phyloP scores from a whole-genome alignment of 2,329 filamentous ascomycete genomes.

The Curvularia lunata region DNA sequence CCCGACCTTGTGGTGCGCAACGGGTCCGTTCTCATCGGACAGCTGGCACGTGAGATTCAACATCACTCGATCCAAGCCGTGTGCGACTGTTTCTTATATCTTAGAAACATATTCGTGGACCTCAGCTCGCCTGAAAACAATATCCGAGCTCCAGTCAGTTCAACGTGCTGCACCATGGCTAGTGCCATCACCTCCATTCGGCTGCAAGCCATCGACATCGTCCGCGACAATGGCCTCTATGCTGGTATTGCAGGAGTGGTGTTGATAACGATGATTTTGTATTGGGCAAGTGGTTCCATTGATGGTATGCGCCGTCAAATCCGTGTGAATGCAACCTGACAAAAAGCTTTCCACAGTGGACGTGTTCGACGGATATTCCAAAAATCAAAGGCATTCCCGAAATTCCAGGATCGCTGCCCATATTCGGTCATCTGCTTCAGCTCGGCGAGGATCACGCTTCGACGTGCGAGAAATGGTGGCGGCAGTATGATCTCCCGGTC shows the following conservation, averaged over 20 bases:
- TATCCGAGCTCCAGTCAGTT: not conserved
- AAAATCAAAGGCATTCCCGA: constrained; percentile 58
- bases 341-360: not conserved
- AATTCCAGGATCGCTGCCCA: constrained; percentile 58
- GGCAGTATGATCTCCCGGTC: constrained; percentile 55
- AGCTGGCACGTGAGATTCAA: not conserved
- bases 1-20: not conserved
- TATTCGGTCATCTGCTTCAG: constrained; percentile 59
- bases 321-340: not conserved
- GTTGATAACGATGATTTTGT: not conserved
- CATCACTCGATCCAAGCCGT: not conserved
- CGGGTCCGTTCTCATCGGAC: not conserved
- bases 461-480: constrained; percentile 59
- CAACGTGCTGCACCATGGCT: not conserved
- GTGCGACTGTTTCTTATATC: not conserved
- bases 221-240: not conserved
- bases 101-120: not conserved
- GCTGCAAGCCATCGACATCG: not conserved
- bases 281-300: not conserved
- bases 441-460: constrained; percentile 62
- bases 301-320: not conserved
- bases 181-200: not conserved
- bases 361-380: constrained; percentile 54
- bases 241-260: not conserved
- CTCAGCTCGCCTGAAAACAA: not conserved